Base-by-base conservation (phyloP, 257 asterid genomes). In the Knoxia roxburghii region DNA sequence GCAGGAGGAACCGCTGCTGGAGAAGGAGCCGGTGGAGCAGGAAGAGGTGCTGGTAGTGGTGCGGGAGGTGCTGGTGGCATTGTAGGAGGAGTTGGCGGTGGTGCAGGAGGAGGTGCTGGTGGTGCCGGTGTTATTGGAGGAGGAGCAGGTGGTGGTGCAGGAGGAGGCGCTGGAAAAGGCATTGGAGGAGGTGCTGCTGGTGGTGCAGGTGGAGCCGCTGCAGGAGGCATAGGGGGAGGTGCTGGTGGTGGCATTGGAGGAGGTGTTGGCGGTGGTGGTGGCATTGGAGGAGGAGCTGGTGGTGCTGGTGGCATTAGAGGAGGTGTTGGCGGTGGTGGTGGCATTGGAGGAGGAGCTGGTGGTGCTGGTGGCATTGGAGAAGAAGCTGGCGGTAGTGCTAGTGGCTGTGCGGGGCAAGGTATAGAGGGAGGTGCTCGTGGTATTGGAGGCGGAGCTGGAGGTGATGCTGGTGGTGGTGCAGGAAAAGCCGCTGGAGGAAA, bases 231-330 rank as follows among this genome's bases (percentile, higher is more conserved):
- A n/a, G 77, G 77, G 0, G 70, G 69, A 0, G 61, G 26, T 17
- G 72, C 57, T 0, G 64, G 68, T 7, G 46, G 49, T 14, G 76
- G 75, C n/a, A 66, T 37, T 7, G 72, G 75, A 0, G 77, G 69
- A 0, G 79, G 69, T 0, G 68, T 54, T 0, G 63, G 72, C 0
- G 21, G 6, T 12, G 81, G 78, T 10, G 52, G 40, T 8, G 74
- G 77, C 0, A 70, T 73, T 4, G 75, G 78, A 1, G 12, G 43
- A 9, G 82, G 79, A 2, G 73, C 55, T 1, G 80, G 76, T 1
- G 77, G 79, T 1, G n/a, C n/a, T n/a, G n/a, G n/a, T n/a, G n/a
- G n/a, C n/a, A 63, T 71, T 0, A 2, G 14, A 12, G 75, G 77
- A 0, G 73, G 68, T 1, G 41, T 4, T 37, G 76, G 73, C 0